These are phyloP conservation scores for Microbotryum intermedium DNA, from an alignment of 1,284 basidiomycete species.

Conservation along the genomic window DNA sequence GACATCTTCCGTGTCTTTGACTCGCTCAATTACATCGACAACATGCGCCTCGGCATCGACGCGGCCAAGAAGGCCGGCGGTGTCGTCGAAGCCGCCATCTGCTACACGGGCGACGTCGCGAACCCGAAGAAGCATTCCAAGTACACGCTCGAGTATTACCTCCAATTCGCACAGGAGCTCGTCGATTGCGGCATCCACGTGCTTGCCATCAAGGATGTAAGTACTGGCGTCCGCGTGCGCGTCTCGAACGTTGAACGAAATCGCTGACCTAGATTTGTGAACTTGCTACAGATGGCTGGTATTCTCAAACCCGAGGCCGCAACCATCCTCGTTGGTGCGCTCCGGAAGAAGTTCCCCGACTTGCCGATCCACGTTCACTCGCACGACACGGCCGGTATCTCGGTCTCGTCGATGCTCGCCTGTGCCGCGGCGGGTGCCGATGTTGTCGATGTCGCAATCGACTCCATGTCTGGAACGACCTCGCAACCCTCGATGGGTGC, in stretches of 20 bases:
- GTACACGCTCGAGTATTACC: conserved; percentile 97
- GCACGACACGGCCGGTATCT: conserved; percentile 98
- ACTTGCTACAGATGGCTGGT: conserved; percentile 71
- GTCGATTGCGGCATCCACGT: conserved; percentile 95
- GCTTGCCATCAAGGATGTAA: conserved; percentile 84
- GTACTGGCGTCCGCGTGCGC: neutral
- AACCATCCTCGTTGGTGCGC: conserved; percentile 78
- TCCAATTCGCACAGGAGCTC: conserved; percentile 89
- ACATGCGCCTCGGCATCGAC: conserved; percentile 95
- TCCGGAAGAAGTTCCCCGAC: conserved; percentile 92
- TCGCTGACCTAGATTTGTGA: neutral
- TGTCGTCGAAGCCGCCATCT: conserved; percentile 94
- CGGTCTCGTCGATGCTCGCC: conserved; percentile 91
- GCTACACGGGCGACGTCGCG: conserved; percentile 97
- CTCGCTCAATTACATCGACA: conserved; percentile 94
- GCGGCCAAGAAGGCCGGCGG: conserved; percentile 99
- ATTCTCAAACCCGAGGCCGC: conserved; percentile 92
- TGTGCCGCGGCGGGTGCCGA: conserved; percentile 93
- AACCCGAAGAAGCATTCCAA: conserved; percentile 83
- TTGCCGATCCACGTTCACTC: conserved; percentile 99
- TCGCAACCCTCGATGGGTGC: conserved; percentile 99
- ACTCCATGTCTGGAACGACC: conserved; percentile 97
- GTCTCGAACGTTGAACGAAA: neutral
- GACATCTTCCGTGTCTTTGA: conserved; percentile 99
- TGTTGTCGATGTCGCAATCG: conserved; percentile 96